Evolutionary conservation across 306 rosid genomes (phyloP), one percentile per base, ranked within the genome.

Genomic region (Corylus avellana): DNA sequence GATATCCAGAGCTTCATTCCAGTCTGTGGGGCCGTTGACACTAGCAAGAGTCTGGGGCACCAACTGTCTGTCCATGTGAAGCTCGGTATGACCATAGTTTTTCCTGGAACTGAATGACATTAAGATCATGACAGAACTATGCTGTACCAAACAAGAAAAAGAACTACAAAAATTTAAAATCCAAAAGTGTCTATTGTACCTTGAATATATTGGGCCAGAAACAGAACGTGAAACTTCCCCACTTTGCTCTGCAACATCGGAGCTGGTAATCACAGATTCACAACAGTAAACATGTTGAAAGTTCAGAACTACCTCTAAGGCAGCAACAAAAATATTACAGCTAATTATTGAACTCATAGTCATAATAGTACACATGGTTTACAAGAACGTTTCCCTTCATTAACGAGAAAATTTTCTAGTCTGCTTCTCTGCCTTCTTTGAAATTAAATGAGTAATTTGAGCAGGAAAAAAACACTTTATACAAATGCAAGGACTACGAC

Each of bases 1-100:
- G 63, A 93, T 91, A 74, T 96, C 97, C 70, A 96, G 85, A 20
- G 99, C 98, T 85, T 96, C 99, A 77, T 91, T 96, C 99, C 99
- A 96, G 84, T 96, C 92, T 14, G 94, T 90, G 80, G 98, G 99
- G 62, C 94, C 96, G 81, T 73, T 88, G 3, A 90, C 91, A 67
- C 88, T 85, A 57, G 89, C 48, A 44, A 89, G 77, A 27, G 85
- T 84, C 82, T 79, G 91, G 39, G 93, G 90, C 82, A 88, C 57
- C 51, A 86, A 49, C 76, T 84, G 96, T 79, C 92, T 86, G 83
- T 93, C 99, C 80, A 83, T 74, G 75, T 80, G 91, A 73, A 74
- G 76, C 82, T 96, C 99, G 42, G 92, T 74, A 85, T 86, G 94
- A 61, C 87, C 93, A 81, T 72, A 80, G 73, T 82, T 93, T 76